Base-by-base conservation (phyloP, 345 rosid species). In the Populus euphratica region DNA sequence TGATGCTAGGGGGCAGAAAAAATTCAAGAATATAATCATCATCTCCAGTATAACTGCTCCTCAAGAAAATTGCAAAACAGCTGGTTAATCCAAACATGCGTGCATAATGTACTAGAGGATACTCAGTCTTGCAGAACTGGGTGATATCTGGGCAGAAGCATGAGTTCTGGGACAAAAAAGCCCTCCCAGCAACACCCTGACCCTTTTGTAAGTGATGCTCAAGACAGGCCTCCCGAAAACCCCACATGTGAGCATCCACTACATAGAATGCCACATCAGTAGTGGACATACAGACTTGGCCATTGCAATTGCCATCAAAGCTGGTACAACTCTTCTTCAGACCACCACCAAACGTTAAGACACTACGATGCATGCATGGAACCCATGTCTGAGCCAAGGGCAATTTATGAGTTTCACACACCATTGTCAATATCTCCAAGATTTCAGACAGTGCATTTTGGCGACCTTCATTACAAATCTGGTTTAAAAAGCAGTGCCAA, bases 301-400 rank as follows among this genome's bases (percentile, higher is more conserved):
- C 98, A 85, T 89, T 88, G 82, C 99, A 95, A 83, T 91, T 91
- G 52, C 94, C 98, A 64, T 93, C 99, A 54, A 91, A 88, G 82
- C 99, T 92, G 33, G 91, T 86, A 78, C 98, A 95, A 76, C 88
- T 90, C 88, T 93, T 95, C 92, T 86, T 90, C 41, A 91, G 80
- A 83, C 97, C 99, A 71, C 99, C 99, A 29, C 94, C 99, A 35
- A 86, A 73, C 65, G 98, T 90, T 23, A 95, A 83, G 81, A 91
- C 92, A 72, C 89, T 91, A 10, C 97, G 92, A 79, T 93, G 98
- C 91, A 87, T 86, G 87, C 99, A 95, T 25, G 99, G 96, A 54
- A 95, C 89, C 99, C 99, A 95, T 44, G 99, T 95, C 89, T 95
- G 99, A 80, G 99, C 99, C 88, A 95, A 76, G 75, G 98, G 98